phyloP scores from a whole-genome alignment of 495 filamentous ascomycete genomes.

The Margaritispora aquatica region DNA sequence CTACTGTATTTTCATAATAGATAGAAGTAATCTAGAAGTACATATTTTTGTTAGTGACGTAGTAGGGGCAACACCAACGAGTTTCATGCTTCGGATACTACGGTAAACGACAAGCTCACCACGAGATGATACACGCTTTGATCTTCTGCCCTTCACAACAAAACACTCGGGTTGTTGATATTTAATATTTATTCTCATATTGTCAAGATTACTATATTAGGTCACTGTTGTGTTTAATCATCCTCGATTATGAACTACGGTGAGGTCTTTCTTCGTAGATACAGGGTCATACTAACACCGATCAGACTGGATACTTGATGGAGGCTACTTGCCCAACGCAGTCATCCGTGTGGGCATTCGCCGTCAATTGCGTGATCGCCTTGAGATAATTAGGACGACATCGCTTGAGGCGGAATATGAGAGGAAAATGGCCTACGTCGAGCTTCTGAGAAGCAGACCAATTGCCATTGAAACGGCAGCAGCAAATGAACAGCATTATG shows the following conservation, averaged over 20 bases:
- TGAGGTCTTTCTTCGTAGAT: constrained; percentile 5
- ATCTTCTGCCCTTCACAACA: neutral
- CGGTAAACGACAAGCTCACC: neutral
- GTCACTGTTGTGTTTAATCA: too few relatives aligned
- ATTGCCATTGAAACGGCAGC: constrained; percentile 56
- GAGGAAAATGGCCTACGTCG: constrained; percentile 52
- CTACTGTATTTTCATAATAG: too few relatives aligned
- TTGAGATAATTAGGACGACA: constrained; percentile 37
- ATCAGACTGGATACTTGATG: constrained; percentile 47
- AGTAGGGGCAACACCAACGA: too few relatives aligned
- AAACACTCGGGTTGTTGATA: too few relatives aligned
- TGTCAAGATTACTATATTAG: too few relatives aligned
- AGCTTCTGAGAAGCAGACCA: constrained; percentile 42
- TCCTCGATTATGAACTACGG: constrained; percentile 30
- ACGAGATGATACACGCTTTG: constrained; percentile 12
- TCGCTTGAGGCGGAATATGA: constrained; percentile 38
- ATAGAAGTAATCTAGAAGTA: neutral
- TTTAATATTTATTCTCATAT: neutral
- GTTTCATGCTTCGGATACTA: neutral
- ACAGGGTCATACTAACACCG: neutral
- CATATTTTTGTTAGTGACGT: neutral
- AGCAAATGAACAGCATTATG: constrained; percentile 63
- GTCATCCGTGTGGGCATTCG: constrained; percentile 53
- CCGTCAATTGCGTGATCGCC: constrained; percentile 45
- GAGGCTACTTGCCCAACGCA: constrained; percentile 50